Conservation (phyloP, 192 early-diverging fungal genomes). For the Rhizophagus clarus region DNA sequence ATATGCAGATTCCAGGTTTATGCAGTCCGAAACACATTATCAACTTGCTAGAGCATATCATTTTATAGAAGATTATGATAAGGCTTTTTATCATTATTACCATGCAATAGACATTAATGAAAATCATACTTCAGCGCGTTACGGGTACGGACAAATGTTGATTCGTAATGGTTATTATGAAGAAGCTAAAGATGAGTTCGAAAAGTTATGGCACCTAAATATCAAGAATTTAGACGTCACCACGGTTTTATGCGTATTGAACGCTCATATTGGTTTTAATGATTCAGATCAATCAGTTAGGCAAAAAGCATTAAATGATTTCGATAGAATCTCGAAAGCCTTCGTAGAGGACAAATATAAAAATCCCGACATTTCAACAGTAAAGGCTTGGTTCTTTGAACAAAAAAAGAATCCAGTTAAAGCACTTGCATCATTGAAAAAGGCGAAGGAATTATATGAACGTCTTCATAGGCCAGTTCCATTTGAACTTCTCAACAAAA, state of each 20-base stretch:
- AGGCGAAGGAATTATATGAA: neutral
- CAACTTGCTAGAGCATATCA: conserved; percentile 61
- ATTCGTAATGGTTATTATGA: conserved; percentile 52
- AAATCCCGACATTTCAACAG: conserved; percentile 6
- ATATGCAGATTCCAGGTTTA: conserved; percentile 33
- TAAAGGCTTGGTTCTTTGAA: neutral
- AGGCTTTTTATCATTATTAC: conserved; percentile 70
- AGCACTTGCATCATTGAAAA: neutral
- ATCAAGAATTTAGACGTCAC: neutral
- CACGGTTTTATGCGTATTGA: neutral
- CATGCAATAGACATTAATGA: conserved; percentile 68
- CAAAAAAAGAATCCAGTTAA: neutral
- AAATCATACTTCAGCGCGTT: conserved; percentile 67
- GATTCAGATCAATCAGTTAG: neutral
- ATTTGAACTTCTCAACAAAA: neutral
- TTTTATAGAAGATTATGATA: conserved; percentile 62
- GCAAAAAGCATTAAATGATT: neutral
- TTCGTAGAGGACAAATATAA: neutral
- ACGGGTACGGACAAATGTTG: conserved; percentile 77
- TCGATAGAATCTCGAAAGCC: conserved; percentile 3
- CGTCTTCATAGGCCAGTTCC: neutral
- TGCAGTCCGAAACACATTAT: conserved; percentile 64
- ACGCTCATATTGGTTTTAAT: neutral
- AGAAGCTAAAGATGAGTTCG: neutral
- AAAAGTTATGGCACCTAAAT: neutral